Conservation (phyloP, 208 protist species). For the Lotmaria passim region DNA sequence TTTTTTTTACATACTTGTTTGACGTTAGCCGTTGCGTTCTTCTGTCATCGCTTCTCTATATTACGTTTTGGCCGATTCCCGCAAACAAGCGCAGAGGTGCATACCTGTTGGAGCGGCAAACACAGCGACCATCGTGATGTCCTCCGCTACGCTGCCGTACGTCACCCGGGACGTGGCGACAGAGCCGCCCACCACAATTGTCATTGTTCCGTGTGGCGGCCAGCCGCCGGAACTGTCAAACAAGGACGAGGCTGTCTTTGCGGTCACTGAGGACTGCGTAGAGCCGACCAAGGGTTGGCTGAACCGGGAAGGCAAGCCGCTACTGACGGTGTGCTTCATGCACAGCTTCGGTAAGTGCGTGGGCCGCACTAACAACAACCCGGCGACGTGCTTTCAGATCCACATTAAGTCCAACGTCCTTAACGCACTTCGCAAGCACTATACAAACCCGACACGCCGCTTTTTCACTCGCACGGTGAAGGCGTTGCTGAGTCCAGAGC, state of each 20-base stretch:
- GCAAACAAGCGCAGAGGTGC: too few relatives aligned
- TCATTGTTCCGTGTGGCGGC: conserved; percentile 46
- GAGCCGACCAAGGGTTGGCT: conserved; percentile 61
- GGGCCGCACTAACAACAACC: conserved; percentile 45
- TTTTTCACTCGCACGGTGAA: conserved; percentile 63
- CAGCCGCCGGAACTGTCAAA: conserved; percentile 38
- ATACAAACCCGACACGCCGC: conserved; percentile 42
- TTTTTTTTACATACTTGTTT: too few relatives aligned
- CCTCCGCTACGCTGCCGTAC: conserved; percentile 38
- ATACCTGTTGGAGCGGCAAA: too few relatives aligned
- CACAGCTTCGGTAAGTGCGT: conserved; percentile 67
- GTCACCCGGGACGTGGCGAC: conserved; percentile 54
- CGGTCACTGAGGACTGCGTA: conserved; percentile 56
- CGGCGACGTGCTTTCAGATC: conserved; percentile 60
- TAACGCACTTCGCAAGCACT: conserved; percentile 49
- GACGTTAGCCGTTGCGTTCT: too few relatives aligned
- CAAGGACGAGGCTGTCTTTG: conserved; percentile 46
- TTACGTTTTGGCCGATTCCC: background rate
- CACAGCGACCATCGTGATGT: background rate
- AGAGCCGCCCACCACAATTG: conserved; percentile 54
- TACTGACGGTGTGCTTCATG: conserved; percentile 68
- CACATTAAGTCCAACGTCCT: conserved; percentile 53
- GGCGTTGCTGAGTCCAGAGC: conserved; percentile 42
- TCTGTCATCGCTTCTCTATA: conserved; percentile 14
- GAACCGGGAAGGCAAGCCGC: conserved; percentile 50